Base-by-base conservation (phyloP, 495 filamentous ascomycete species). In the Xylaria castorea region DNA sequence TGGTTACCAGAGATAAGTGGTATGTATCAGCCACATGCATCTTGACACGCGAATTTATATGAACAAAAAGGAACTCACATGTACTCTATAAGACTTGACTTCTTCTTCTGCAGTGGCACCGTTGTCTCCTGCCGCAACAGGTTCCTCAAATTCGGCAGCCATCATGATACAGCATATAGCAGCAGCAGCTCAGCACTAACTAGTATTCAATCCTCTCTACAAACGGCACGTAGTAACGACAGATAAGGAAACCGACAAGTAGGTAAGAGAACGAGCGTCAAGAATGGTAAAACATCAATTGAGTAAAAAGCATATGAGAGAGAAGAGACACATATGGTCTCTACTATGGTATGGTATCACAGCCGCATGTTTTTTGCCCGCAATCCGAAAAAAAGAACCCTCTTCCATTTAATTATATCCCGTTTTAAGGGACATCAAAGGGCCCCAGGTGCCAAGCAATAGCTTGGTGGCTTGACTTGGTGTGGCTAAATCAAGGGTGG, bases 81-180 rank as follows among this genome's bases (percentile, higher is more conserved):
- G 85, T 64, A 87, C 86, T 68, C 76, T 83, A 71, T 87, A 87
- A n/a, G 82, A 78, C 73, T 79, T 83, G 38, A 87, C 77, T 63
- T 84, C 83, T 63, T 84, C 83, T 42, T 83, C 83, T 18, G 70
- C 74, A 34, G 68, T 63, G 20, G 65, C 53, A 76, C 78, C 68
- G 61, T 70, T 62, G 18, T 70, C 55, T 38, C 38, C 72, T 55
- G 72, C 72, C 67, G 67, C 58, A 68, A 63, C 75, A 66, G 61
- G 63, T 57, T 77, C 77, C 70, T 76, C 73, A 25, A 73, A 66
- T 18, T 75, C 74, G 27, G 71, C 63, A 63, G 75, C 72, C 75
- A 74, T 67, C 60, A 58, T 55, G 72, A 71, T 67, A 71, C 75
- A 48, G 50, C 70, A 30, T 48, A 30, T 50, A 70, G 57, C 65